Percentiles rank a stretch among this genome's conserved stretches.
phyloP scores from a whole-genome alignment of 805 yeast genomes.

The Torulaspora indica region DNA sequence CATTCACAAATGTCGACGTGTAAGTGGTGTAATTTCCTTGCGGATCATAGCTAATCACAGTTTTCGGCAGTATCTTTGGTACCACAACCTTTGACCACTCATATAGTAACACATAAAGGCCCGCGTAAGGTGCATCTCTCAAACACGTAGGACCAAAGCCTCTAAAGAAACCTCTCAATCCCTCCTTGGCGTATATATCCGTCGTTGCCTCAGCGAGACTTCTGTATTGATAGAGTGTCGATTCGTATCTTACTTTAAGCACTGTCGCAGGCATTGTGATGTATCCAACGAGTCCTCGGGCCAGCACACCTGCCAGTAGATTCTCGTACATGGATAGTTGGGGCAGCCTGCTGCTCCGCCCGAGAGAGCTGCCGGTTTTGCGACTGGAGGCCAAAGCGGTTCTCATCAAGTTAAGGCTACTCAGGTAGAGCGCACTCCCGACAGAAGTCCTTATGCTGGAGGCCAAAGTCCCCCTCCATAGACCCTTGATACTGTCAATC shows the following conservation, averaged over 20 bases:
- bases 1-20: constrained; percentile 57
- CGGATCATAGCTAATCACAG: constrained; percentile 16
- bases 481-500: constrained; percentile 40
- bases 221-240: constrained; percentile 64
- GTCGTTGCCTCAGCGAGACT: constrained; percentile 57
- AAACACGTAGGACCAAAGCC: constrained; percentile 86
- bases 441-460: constrained; percentile 84
- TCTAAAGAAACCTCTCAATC: constrained; percentile 67
- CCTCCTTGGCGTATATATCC: constrained; percentile 50
- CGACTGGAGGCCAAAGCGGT: constrained; percentile 41
- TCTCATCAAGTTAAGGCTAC: constrained; percentile 63
- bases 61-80: constrained; percentile 40
- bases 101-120: constrained; percentile 79
- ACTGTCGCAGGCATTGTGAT: constrained; percentile 93
- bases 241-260: constrained; percentile 83
- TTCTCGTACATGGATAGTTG: constrained; percentile 66
- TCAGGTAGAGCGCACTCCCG: constrained; percentile 83
- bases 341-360: constrained; percentile 52
- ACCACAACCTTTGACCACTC: constrained; percentile 62
- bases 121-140: constrained; percentile 96
- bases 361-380: constrained; percentile 3
- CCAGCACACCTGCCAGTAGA: constrained; percentile 66
- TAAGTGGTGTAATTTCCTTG: constrained; percentile 33
- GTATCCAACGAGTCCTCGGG: constrained; percentile 78
- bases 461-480: constrained; percentile 95